Conservation (phyloP, 1,284 basidiomycete species). For the Apiotrichum akiyoshidainum region DNA sequence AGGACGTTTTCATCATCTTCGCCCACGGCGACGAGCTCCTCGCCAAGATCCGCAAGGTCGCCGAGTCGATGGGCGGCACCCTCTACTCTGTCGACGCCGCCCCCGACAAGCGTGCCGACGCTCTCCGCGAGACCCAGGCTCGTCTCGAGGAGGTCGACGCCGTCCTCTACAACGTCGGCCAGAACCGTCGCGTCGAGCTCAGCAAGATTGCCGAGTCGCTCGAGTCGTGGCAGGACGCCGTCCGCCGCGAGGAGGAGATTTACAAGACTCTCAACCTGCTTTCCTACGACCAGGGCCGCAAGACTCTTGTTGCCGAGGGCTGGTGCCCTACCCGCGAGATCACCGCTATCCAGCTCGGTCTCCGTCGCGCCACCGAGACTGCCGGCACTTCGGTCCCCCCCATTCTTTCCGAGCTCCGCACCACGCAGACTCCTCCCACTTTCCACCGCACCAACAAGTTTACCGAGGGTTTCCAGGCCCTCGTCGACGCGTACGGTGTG, state of each 20-base stretch:
- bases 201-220: conserved; percentile 81
- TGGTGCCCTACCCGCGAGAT: conserved; percentile 96
- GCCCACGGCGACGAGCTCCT: conserved; percentile 92
- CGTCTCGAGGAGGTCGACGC: conserved; percentile 91
- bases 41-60: conserved; percentile 96
- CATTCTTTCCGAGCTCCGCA: conserved; percentile 85
- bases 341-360: conserved; percentile 75
- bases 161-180: conserved; percentile 85
- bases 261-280: conserved; percentile 92
- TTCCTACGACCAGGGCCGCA: conserved; percentile 87
- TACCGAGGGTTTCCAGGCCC: conserved; percentile 94
- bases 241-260: conserved; percentile 91
- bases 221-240: conserved; percentile 88
- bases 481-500: conserved; percentile 97
- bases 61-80: conserved; percentile 96
- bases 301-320: conserved; percentile 94
- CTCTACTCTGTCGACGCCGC: conserved; percentile 95
- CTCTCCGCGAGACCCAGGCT: conserved; percentile 80
- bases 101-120: conserved; percentile 83
- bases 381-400: conserved; percentile 90
- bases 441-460: conserved; percentile 95
- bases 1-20: conserved; percentile 99
- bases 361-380: conserved; percentile 91
- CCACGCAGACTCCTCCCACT: conserved; percentile 89
- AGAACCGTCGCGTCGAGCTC: conserved; percentile 80